A percentile compares a stretch with the other conserved stretches of the same genome.
phyloP scores from a whole-genome alignment of 306 rosid genomes.

The Cucurbita maxima region DNA sequence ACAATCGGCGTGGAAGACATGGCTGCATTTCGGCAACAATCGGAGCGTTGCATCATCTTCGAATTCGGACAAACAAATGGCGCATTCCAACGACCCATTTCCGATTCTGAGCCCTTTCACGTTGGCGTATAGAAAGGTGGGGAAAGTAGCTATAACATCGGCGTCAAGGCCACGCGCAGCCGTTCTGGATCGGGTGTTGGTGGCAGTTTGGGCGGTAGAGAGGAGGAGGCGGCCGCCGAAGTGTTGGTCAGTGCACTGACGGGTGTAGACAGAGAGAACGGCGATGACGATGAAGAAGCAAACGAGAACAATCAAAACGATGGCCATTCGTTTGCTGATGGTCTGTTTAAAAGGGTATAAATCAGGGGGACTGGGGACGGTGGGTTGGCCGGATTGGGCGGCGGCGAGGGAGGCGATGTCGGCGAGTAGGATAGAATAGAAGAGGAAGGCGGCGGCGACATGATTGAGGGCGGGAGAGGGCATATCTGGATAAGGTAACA shows the following conservation, averaged over 20 bases:
- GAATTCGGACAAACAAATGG: slow-evolving; percentile 72
- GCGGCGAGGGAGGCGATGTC: neutral
- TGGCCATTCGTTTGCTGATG: slow-evolving; percentile 38
- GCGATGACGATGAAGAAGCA: slow-evolving; percentile 45
- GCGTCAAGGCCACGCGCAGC: slow-evolving; percentile 42
- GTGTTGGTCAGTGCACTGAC: slow-evolving; percentile 48
- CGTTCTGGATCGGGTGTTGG: slow-evolving; percentile 5
- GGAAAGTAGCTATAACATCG: slow-evolving; percentile 41
- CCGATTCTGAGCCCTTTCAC: slow-evolving; percentile 65
- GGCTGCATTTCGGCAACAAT: slow-evolving; percentile 72
- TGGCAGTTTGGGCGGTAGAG: slow-evolving; percentile 5
- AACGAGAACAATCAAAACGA: slow-evolving; percentile 35
- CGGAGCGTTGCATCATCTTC: slow-evolving; percentile 69
- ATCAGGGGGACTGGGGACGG: slow-evolving; percentile 11
- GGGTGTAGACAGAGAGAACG: slow-evolving; percentile 61
- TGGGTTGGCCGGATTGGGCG: slow-evolving; percentile 6
- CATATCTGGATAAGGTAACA: neutral
- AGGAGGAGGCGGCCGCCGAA: slow-evolving; percentile 22
- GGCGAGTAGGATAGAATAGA: slow-evolving; percentile 4
- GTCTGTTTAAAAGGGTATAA: neutral
- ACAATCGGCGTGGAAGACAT: slow-evolving; percentile 72
- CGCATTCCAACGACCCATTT: slow-evolving; percentile 59
- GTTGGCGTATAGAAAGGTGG: slow-evolving; percentile 56
- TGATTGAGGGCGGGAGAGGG: neutral
- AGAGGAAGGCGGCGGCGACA: neutral